Evolutionary conservation across 805 yeast species (phyloP).

Genomic region (Vanderwaltozyma verrucispora): DNA sequence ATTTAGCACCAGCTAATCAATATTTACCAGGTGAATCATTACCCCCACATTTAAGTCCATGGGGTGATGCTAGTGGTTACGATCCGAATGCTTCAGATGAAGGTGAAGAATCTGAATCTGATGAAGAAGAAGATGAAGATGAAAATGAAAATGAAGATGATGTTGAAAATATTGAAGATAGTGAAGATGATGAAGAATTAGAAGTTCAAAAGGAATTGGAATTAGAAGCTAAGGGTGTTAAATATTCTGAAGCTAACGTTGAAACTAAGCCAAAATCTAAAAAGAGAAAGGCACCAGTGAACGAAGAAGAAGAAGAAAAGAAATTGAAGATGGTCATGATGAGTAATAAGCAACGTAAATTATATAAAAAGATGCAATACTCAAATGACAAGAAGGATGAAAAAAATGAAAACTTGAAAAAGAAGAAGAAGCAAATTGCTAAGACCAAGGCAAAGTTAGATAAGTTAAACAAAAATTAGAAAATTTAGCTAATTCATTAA

Average conservation of each 20-base stretch:
- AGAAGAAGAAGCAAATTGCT: constrained; percentile 60
- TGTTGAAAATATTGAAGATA: constrained; percentile 44
- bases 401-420: constrained; percentile 55
- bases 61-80: constrained; percentile 94
- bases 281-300: constrained; percentile 29
- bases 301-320: constrained; percentile 63
- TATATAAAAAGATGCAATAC: constrained; percentile 91
- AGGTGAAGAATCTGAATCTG: constrained; percentile 36
- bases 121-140: constrained; percentile 41
- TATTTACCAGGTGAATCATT: constrained; percentile 92
- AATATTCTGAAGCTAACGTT: constrained; percentile 49
- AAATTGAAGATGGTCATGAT: constrained; percentile 94
- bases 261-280: constrained; percentile 31
- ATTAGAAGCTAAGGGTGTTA: constrained; percentile 81
- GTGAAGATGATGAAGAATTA: constrained; percentile 45
- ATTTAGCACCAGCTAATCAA: constrained; percentile 61
- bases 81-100: constrained; percentile 57
- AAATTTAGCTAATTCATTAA: not conserved
- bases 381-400: constrained; percentile 76
- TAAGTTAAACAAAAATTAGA: constrained; percentile 18
- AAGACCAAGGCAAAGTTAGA: constrained; percentile 46
- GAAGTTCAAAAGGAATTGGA: constrained; percentile 74
- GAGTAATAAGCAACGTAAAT: constrained; percentile 90
- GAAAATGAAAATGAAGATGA: constrained; percentile 34
- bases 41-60: constrained; percentile 96